phyloP scores from a whole-genome alignment of 2,329 filamentous ascomycete genomes.

The Epichloe aotearoae region DNA sequence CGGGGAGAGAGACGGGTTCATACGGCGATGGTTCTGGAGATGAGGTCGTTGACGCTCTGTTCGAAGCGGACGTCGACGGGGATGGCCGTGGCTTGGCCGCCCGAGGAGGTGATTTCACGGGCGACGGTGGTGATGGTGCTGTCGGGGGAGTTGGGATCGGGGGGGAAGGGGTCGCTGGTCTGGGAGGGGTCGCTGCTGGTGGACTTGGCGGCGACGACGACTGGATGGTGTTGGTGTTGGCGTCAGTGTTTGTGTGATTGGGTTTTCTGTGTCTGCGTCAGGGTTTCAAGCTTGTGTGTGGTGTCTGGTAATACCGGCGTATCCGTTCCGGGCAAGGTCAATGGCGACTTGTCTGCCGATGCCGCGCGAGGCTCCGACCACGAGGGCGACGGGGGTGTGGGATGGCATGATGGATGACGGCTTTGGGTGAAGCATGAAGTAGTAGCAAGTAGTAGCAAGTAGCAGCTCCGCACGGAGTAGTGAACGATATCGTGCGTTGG shows the following conservation, averaged over 20 bases:
- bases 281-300: neutral
- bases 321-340: constrained; percentile 58
- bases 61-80: constrained; percentile 56
- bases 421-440: no score
- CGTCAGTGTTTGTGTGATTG: neutral
- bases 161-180: constrained; percentile 51
- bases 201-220: constrained; percentile 66
- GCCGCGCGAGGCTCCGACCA: constrained; percentile 65
- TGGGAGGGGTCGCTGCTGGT: constrained; percentile 50
- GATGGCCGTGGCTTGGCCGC: constrained; percentile 51
- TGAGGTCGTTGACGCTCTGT: constrained; percentile 45
- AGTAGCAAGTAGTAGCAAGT: no score
- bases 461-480: no score
- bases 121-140: constrained; percentile 74
- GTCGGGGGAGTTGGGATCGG: constrained; percentile 58
- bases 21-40: constrained; percentile 40
- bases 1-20: neutral
- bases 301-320: constrained; percentile 40
- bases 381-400: constrained; percentile 49
- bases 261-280: neutral
- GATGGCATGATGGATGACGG: neutral
- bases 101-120: constrained; percentile 54
- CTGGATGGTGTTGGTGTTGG: constrained; percentile 24
- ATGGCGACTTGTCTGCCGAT: constrained; percentile 73
- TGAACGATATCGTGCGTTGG: no score